phyloP scores from a whole-genome alignment of 257 asterid genomes.

The Solanum peruvianum region DNA sequence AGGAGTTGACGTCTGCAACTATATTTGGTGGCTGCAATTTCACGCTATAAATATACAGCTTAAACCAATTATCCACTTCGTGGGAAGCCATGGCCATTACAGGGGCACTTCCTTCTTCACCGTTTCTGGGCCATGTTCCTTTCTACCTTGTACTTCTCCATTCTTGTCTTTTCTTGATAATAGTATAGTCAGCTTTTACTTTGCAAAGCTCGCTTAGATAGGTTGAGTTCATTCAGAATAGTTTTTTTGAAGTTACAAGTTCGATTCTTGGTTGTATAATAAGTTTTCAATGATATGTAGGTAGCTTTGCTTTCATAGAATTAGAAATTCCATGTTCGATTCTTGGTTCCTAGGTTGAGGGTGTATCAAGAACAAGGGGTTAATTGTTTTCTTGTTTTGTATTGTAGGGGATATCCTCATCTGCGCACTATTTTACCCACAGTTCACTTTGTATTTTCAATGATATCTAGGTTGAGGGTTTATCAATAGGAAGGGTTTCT shows the following conservation, averaged over 20 bases:
- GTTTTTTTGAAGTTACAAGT: neutral
- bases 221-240: neutral
- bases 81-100: neutral
- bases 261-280: neutral
- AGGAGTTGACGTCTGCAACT: neutral
- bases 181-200: neutral
- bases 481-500: neutral
- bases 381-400: neutral
- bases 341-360: neutral
- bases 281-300: neutral
- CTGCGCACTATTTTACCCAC: neutral
- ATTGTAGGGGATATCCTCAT: constrained; percentile 31
- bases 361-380: neutral
- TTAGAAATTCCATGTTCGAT: neutral
- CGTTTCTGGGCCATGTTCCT: constrained; percentile 46
- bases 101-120: constrained; percentile 53
- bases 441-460: constrained; percentile 15
- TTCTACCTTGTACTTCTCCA: constrained; percentile 29
- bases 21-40: neutral
- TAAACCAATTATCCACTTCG: neutral
- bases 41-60: neutral
- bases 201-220: neutral
- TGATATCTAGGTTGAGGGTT: neutral
- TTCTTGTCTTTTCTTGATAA: neutral
- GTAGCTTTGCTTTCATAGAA: neutral